These are phyloP conservation scores for Pythium apleroticum DNA, from an alignment of 352 stramenopile genomes.

Conservation along the genomic window DNA sequence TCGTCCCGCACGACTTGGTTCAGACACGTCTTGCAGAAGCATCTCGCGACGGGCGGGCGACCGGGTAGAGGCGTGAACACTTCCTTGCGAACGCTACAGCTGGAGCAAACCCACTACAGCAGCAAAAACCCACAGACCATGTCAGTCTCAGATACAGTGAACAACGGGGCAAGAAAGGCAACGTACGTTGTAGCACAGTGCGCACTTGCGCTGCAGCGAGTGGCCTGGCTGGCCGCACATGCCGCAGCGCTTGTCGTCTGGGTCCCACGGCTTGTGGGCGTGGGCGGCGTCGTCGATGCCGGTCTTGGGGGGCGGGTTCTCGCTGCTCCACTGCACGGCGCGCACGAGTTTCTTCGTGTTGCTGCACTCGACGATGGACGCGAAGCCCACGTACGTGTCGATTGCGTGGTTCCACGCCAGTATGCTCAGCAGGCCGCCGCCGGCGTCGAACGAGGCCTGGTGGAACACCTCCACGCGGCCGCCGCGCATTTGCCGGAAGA, in stretches of 20 bases:
- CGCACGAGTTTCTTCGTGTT: slow-evolving; percentile 64
- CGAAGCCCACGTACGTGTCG: slow-evolving; percentile 42
- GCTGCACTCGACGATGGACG: slow-evolving; percentile 43
- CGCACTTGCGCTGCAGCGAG: slow-evolving; percentile 42
- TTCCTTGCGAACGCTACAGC: slow-evolving; percentile 53
- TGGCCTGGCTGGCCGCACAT: slow-evolving; percentile 42
- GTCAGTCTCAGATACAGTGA: not conserved
- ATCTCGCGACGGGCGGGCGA: slow-evolving; percentile 32
- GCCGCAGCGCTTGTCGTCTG: slow-evolving; percentile 47
- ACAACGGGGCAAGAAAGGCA: not conserved
- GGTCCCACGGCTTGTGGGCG: slow-evolving; percentile 31
- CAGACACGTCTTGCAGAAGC: slow-evolving; percentile 64
- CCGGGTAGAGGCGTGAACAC: slow-evolving; percentile 33
- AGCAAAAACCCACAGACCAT: slow-evolving; percentile 1
- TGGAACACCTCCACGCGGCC: slow-evolving; percentile 66
- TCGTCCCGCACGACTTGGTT: slow-evolving; percentile 52
- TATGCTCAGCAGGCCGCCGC: slow-evolving; percentile 41
- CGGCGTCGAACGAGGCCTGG: slow-evolving; percentile 53
- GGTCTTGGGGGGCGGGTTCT: slow-evolving; percentile 21
- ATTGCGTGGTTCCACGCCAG: slow-evolving; percentile 49
- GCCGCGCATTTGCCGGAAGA: slow-evolving; percentile 61
- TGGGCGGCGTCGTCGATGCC: slow-evolving; percentile 17
- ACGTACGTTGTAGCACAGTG: slow-evolving; percentile 43
- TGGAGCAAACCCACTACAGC: slow-evolving; percentile 33
- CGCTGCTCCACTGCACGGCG: slow-evolving; percentile 35